Conservation (phyloP, 2,329 filamentous ascomycete genomes). For the Anisogramma anomala region DNA sequence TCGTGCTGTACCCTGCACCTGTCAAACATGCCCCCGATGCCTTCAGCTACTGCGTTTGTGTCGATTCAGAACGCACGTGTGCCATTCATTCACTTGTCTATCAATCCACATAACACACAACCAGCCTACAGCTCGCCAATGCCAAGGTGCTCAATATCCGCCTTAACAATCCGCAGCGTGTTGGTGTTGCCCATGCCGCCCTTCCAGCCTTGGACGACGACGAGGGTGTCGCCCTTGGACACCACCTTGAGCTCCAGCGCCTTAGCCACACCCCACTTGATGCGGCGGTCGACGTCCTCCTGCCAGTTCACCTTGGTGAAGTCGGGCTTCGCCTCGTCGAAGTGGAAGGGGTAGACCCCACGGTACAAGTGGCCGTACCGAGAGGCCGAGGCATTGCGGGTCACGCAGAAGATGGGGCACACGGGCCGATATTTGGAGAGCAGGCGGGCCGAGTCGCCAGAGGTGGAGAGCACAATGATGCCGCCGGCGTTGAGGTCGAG, state of each 20-base stretch:
- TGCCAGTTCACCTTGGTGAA: slow-evolving; percentile 92
- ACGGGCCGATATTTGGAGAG: slow-evolving; percentile 98
- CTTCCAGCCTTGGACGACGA: slow-evolving; percentile 85
- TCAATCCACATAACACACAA: too few species aligned
- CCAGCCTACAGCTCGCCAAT: slow-evolving; percentile 36
- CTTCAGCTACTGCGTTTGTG: too few species aligned
- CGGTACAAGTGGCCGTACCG: slow-evolving; percentile 93
- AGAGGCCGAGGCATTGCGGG: slow-evolving; percentile 70
- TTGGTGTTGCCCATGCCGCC: slow-evolving; percentile 88
- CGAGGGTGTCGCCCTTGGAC: slow-evolving; percentile 58
- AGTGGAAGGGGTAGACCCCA: slow-evolving; percentile 95
- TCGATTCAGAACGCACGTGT: too few species aligned
- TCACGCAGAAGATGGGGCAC: slow-evolving; percentile 99
- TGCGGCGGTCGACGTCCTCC: slow-evolving; percentile 92
- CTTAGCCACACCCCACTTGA: slow-evolving; percentile 90
- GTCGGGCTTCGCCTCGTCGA: slow-evolving; percentile 87
- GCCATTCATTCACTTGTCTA: too few species aligned
- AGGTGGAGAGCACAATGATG: slow-evolving; percentile 92
- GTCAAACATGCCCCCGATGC: too few species aligned
- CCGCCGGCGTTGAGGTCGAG: slow-evolving; percentile 93
- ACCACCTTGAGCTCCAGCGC: slow-evolving; percentile 74
- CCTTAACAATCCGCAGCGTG: slow-evolving; percentile 56
- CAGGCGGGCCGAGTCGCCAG: slow-evolving; percentile 85
- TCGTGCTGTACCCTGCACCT: too few species aligned
- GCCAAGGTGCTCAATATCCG: slow-evolving; percentile 46